Evolutionary conservation across 768 basidiomycete species (phyloP), one percentile per base, ranked within the genome.

Genomic region (Daedaleopsis nitida): DNA sequence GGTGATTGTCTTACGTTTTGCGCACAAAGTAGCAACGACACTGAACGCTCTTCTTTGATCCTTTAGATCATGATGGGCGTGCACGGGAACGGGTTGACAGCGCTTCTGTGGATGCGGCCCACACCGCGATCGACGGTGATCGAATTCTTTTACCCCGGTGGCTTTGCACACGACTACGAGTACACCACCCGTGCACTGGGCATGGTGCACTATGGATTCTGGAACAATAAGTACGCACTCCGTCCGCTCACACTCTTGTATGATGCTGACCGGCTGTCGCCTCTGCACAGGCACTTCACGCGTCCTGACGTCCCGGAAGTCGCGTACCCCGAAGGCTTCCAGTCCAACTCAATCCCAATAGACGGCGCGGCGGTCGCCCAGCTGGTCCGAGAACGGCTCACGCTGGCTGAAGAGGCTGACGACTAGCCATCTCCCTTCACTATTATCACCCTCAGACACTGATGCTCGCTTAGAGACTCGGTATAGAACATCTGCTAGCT

Each of bases 21-120:
- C 19, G 19, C n/a, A 7, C 19, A 48, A 5, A 34, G 17, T 16
- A 16, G 42, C 14, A n/a, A 17, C 11, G n/a, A 34, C 23, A 13
- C 38, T 67, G n/a, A 56, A 21, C 16, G 44, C 11, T 10, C 27
- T n/a, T n/a, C n/a, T n/a, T n/a, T n/a, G 47, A 7, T 38, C n/a
- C 32, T 35, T 7, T 62, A 96, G 94, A 92, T 96, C 68, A 83
- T 96, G 87, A 89, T 96, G 83, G 94, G 94, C 59, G 89, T 96
- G 16, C 94, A 96, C 68, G 94, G 95, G 11, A 96, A 97, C 69
- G 95, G 92, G 35, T 73, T 97, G 42, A 96, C 94, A 0, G 83
- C 92, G 32, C 81, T 96, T 0, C 71, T 97, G 5, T 97, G 94
- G 94, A 97, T 96, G 95, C 88, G 90, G 23, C 90, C 92, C 1